Conservation (phyloP, 176 grass and related monocot genomes). For the Aechmea fasciata region DNA sequence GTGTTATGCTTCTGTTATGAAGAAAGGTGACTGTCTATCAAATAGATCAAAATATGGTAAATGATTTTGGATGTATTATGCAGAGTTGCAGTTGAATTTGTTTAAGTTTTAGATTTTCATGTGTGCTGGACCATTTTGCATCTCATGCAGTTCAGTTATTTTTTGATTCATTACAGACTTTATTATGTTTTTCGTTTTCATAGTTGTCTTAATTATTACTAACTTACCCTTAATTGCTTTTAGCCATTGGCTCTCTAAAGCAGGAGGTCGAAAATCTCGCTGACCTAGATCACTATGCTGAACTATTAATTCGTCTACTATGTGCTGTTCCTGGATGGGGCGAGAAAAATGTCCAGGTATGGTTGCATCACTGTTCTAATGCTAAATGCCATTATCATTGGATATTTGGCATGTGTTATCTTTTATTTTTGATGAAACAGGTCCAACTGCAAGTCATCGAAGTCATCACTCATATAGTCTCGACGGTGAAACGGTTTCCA, state of each 20-base stretch:
- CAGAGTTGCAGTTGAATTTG: not conserved
- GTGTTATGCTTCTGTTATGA: too few species aligned
- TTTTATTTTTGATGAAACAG: constrained; percentile 44
- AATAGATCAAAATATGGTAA: not conserved
- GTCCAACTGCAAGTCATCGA: constrained; percentile 98
- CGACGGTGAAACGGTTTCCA: constrained; percentile 75
- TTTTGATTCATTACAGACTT: too few species aligned
- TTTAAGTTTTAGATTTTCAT: too few species aligned
- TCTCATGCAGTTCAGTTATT: too few species aligned
- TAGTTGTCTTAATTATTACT: too few species aligned
- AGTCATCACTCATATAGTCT: constrained; percentile 65
- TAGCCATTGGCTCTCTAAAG: constrained; percentile 78
- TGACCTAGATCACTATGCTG: constrained; percentile 67
- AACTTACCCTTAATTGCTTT: not conserved
- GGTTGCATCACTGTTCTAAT: constrained; percentile 13
- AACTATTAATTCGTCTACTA: constrained; percentile 80
- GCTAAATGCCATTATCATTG: constrained; percentile 12
- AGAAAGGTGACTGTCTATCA: not conserved
- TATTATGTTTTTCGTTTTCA: too few species aligned
- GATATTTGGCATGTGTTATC: constrained; percentile 9
- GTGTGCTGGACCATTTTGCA: too few species aligned
- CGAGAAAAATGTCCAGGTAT: constrained; percentile 97
- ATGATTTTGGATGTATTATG: not conserved
- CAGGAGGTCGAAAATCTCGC: constrained; percentile 76
- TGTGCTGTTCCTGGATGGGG: constrained; percentile 93